These are phyloP conservation scores for thale cress (Arabidopsis thaliana) DNA, from an alignment of 345 rosid genomes.

Conservation along the genomic window TAIR10.1 NC_003075.7:372001-372500, in stretches of 20 bases:
- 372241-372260: not conserved
- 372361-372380: too few relatives aligned
- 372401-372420: not conserved
- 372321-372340: not conserved
- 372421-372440: conserved; percentile 19
- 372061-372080: too few relatives aligned
- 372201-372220: too few relatives aligned
- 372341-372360: not conserved
- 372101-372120: not conserved
- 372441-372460: conserved; percentile 36
- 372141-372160: not conserved
- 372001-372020: too few relatives aligned
- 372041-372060: too few relatives aligned
- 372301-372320: not conserved
- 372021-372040: too few relatives aligned
- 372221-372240: too few relatives aligned
- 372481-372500: conserved; percentile 32
- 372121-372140: not conserved
- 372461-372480: conserved; percentile 29
- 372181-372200: not conserved
- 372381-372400: not conserved
- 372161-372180: not conserved
- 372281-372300: not conserved
- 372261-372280: too few relatives aligned
- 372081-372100: not conserved